phyloP scores from a whole-genome alignment of 805 yeast species.

The Hanseniaspora clermontiae region DNA sequence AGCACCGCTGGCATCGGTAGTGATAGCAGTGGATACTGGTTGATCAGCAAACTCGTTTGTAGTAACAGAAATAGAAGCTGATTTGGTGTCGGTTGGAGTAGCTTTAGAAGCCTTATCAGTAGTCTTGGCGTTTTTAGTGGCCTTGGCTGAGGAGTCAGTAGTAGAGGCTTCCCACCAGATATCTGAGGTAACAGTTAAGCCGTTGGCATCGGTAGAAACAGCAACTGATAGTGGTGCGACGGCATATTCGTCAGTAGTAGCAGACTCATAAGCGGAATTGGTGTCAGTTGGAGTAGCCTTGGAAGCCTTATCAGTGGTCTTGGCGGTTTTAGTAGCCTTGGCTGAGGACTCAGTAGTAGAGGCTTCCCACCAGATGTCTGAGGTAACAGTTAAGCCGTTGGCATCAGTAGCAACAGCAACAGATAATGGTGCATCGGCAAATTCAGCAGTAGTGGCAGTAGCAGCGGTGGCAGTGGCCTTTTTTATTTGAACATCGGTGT shows the following conservation, averaged over 20 bases:
- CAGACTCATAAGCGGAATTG: background rate
- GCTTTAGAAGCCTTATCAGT: background rate
- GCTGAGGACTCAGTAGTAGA: background rate
- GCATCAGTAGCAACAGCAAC: slow-evolving; percentile 1
- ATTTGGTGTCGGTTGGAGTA: no score
- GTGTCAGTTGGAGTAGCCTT: background rate
- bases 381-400: background rate
- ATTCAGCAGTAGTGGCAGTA: background rate
- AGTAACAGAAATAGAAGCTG: background rate
- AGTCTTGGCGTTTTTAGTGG: background rate
- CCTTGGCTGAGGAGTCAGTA: background rate
- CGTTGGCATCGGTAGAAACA: background rate
- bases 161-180: slow-evolving; percentile 9
- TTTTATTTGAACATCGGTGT: slow-evolving; percentile 3
- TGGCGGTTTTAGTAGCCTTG: background rate
- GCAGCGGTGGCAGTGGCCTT: background rate
- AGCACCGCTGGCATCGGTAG: background rate
- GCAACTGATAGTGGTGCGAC: slow-evolving; percentile 4
- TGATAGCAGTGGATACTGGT: slow-evolving; percentile 6
- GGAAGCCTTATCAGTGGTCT: background rate
- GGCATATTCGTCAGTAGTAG: background rate
- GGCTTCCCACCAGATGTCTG: slow-evolving; percentile 9
- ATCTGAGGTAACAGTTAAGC: background rate
- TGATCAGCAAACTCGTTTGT: background rate
- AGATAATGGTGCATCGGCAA: slow-evolving; percentile 6